phyloP scores from a whole-genome alignment of 805 yeast species.

The Cyberlindnera americana region DNA sequence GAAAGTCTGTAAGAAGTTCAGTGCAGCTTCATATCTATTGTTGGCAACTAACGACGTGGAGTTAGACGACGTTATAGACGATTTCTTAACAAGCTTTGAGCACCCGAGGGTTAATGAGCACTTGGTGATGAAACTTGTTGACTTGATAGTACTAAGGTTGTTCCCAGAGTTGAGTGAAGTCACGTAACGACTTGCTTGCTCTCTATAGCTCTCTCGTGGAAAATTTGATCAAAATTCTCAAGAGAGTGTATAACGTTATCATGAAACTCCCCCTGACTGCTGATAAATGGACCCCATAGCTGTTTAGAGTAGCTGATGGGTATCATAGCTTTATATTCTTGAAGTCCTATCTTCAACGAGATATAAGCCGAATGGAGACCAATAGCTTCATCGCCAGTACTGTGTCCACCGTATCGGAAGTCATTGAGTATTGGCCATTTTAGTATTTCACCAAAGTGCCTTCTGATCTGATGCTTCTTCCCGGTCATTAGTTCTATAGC shows the following conservation, averaged over 20 bases:
- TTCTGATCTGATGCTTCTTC: slow-evolving; percentile 38
- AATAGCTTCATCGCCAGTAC: slow-evolving; percentile 18
- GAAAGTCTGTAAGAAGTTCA: slow-evolving; percentile 20
- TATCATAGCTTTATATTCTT: slow-evolving; percentile 1
- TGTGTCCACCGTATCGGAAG: slow-evolving; percentile 24
- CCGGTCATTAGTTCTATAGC: slow-evolving; percentile 36
- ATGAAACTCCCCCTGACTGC: slow-evolving; percentile 26
- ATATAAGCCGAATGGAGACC: slow-evolving; percentile 38
- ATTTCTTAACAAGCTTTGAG: slow-evolving; percentile 33
- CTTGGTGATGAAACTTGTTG: slow-evolving; percentile 39
- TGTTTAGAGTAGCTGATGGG: slow-evolving; percentile 18
- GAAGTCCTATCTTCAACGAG: slow-evolving; percentile 30
- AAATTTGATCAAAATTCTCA: slow-evolving; percentile 20
- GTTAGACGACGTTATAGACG: slow-evolving; percentile 25
- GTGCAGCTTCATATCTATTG: slow-evolving; percentile 18
- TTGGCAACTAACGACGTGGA: slow-evolving; percentile 23
- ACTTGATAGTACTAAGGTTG: slow-evolving; percentile 36
- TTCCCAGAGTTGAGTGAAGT: slow-evolving; percentile 34
- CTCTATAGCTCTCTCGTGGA: neutral
- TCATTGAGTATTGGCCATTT: slow-evolving; percentile 32
- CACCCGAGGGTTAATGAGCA: slow-evolving; percentile 41
- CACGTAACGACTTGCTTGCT: slow-evolving; percentile 1
- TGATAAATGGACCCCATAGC: slow-evolving; percentile 29
- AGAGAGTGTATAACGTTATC: slow-evolving; percentile 22
- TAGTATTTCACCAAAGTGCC: slow-evolving; percentile 27